Conservation (phyloP, 305 asterid genomes). For the Andrographis paniculata region DNA sequence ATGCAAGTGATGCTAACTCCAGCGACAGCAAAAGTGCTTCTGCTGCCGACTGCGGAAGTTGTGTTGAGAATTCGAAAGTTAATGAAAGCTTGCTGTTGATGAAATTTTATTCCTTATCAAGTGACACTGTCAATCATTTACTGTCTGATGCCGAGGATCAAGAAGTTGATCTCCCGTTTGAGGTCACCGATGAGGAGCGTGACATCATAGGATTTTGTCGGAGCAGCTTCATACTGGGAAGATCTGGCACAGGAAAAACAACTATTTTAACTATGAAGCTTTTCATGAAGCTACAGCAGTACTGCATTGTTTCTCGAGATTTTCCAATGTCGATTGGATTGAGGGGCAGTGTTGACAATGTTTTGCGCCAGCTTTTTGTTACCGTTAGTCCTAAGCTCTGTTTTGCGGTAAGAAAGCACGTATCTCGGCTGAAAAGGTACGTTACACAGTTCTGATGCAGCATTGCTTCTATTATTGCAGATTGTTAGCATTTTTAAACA, state of each 20-base stretch:
- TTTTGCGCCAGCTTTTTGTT: slow-evolving; percentile 55
- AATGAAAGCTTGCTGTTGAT: slow-evolving; percentile 57
- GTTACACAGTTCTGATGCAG: not conserved
- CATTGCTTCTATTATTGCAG: not conserved
- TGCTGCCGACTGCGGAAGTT: slow-evolving; percentile 25
- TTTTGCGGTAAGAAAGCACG: slow-evolving; percentile 59
- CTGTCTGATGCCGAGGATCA: slow-evolving; percentile 38
- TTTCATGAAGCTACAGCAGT: slow-evolving; percentile 44
- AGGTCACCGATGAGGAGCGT: slow-evolving; percentile 59
- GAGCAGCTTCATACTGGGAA: slow-evolving; percentile 62
- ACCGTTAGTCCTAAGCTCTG: slow-evolving; percentile 69
- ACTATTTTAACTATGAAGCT: slow-evolving; percentile 67
- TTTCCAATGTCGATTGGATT: too few relatives aligned
- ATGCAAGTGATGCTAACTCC: slow-evolving; percentile 10
- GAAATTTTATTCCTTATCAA: slow-evolving; percentile 54
- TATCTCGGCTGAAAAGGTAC: slow-evolving; percentile 51
- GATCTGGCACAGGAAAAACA: slow-evolving; percentile 18
- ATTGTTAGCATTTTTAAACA: not conserved
- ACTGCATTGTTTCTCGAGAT: slow-evolving; percentile 31
- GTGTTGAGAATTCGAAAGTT: slow-evolving; percentile 52
- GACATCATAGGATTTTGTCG: slow-evolving; percentile 37
- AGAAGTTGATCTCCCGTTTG: slow-evolving; percentile 57
- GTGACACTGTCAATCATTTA: slow-evolving; percentile 41
- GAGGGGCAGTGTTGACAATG: too few relatives aligned
- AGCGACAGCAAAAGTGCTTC: slow-evolving; percentile 16